Conservation (phyloP, 2,329 filamentous ascomycete species). For the Hypoxylon sp. region DNA sequence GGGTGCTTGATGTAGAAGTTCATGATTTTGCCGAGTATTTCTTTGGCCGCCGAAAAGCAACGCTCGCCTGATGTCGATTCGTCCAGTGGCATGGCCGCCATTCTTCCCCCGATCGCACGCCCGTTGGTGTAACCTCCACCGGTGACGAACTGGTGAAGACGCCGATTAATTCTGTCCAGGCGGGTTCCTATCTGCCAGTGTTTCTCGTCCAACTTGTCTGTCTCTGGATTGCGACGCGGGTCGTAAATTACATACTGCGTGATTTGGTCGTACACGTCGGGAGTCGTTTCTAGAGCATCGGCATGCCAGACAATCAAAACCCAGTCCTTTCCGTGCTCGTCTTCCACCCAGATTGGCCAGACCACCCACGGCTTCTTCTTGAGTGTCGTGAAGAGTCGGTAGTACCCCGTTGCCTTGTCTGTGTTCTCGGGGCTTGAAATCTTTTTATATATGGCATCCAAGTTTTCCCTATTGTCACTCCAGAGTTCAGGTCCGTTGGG, state of each 20-base stretch:
- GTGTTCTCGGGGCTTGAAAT: conserved; percentile 9
- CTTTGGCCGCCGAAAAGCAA: conserved; percentile 39
- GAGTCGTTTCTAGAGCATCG: not conserved
- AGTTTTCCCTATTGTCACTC: conserved; percentile 15
- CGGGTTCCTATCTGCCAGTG: conserved; percentile 24
- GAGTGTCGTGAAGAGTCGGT: conserved; percentile 24
- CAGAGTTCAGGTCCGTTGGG: conserved; percentile 43
- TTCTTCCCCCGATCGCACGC: no score
- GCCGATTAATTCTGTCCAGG: conserved; percentile 10
- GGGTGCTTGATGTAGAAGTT: not conserved
- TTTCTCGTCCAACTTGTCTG: conserved; percentile 4
- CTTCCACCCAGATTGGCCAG: conserved; percentile 44
- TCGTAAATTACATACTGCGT: conserved; percentile 36
- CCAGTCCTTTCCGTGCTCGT: conserved; percentile 39
- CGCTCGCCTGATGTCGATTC: conserved; percentile 43
- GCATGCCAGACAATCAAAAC: conserved; percentile 37
- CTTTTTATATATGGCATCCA: conserved; percentile 24
- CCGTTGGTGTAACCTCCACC: no score
- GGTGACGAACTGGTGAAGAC: no score
- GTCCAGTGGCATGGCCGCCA: conserved; percentile 33
- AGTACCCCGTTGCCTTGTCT: conserved; percentile 2
- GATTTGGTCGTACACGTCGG: conserved; percentile 19
- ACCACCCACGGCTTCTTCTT: conserved; percentile 38
- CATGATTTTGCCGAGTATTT: conserved; percentile 23
- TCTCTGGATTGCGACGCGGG: conserved; percentile 29